Evolutionary conservation across 2,329 filamentous ascomycete genomes (phyloP).

Genomic region (Botrytis elliptica): DNA sequence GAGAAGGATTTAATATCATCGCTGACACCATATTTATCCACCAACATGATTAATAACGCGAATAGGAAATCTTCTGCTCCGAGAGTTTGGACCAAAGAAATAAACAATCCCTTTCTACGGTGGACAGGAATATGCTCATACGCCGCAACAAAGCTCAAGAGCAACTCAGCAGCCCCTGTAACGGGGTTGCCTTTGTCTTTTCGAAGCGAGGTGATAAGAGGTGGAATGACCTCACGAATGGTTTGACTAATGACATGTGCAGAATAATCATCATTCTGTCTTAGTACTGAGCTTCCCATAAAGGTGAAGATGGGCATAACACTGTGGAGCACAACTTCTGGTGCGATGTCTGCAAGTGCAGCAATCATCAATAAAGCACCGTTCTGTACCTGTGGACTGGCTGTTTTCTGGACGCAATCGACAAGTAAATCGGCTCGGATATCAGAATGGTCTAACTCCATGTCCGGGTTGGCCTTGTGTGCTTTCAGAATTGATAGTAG

Average conservation of each 20-base stretch:
- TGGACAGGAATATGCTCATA: conserved; percentile 95
- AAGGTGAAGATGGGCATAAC: conserved; percentile 99
- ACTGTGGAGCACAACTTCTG: conserved; percentile 89
- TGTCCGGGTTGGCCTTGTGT: conserved; percentile 59
- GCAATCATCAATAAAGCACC: conserved; percentile 85
- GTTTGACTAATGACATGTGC: conserved; percentile 95
- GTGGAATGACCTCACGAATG: conserved; percentile 89
- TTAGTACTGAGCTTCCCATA: conserved; percentile 87
- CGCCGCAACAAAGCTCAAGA: conserved; percentile 94
- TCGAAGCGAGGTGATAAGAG: conserved; percentile 80
- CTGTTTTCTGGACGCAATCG: conserved; percentile 87
- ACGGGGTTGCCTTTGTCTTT: conserved; percentile 76
- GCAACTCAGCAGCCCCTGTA: conserved; percentile 79
- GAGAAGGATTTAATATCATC: conserved; percentile 74
- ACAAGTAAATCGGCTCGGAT: conserved; percentile 89
- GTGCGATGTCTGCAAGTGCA: conserved; percentile 79
- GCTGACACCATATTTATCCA: conserved; percentile 82
- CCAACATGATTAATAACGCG: conserved; percentile 81
- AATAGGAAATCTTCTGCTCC: conserved; percentile 85
- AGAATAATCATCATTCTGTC: conserved; percentile 94
- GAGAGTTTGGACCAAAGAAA: conserved; percentile 79
- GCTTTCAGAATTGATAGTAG: conserved; percentile 80
- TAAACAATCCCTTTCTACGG: conserved; percentile 77
- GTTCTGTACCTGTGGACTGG: conserved; percentile 92
- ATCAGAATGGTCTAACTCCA: conserved; percentile 72